Evolutionary conservation across 2,329 filamentous ascomycete genomes (phyloP).

Genomic region (Colletotrichum liriopes): DNA sequence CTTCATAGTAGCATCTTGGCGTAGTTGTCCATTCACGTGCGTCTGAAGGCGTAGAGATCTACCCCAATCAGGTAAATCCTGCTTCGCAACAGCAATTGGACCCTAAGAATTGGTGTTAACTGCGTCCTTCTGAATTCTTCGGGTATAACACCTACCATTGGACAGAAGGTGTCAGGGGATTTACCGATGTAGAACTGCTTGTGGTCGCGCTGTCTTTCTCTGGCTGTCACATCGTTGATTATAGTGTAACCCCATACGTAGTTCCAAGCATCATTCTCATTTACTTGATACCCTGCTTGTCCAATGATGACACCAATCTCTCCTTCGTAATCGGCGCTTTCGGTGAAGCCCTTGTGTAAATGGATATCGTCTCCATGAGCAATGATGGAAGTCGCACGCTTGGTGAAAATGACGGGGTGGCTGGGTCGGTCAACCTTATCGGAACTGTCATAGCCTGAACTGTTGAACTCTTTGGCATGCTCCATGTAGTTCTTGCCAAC

Average conservation of each 20-base stretch:
- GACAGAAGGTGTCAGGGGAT: constrained; percentile 69
- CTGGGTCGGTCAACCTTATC: constrained; percentile 68
- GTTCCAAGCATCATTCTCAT: constrained; percentile 61
- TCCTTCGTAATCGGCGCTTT: constrained; percentile 69
- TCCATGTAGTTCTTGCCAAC: constrained; percentile 72
- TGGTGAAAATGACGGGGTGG: constrained; percentile 71
- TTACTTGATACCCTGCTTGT: constrained; percentile 61
- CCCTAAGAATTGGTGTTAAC: constrained; percentile 51
- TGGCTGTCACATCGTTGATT: constrained; percentile 68
- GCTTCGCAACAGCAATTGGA: constrained; percentile 65
- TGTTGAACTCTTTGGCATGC: constrained; percentile 72
- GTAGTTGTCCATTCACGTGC: constrained; percentile 61
- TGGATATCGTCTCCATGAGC: constrained; percentile 63
- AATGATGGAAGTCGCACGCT: constrained; percentile 68
- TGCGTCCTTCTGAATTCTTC: too few relatives aligned
- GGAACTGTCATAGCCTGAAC: constrained; percentile 67
- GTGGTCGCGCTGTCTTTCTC: constrained; percentile 68
- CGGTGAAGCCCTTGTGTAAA: constrained; percentile 63
- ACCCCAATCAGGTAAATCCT: constrained; percentile 55
- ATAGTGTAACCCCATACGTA: constrained; percentile 72
- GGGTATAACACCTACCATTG: constrained; percentile 57
- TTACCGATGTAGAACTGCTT: constrained; percentile 75
- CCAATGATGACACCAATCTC: constrained; percentile 72
- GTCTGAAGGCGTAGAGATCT: constrained; percentile 59
- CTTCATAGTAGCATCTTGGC: constrained; percentile 60